Base-by-base conservation (phyloP, 2,329 filamentous ascomycete species). In the Talaromyces funiculosus region DNA sequence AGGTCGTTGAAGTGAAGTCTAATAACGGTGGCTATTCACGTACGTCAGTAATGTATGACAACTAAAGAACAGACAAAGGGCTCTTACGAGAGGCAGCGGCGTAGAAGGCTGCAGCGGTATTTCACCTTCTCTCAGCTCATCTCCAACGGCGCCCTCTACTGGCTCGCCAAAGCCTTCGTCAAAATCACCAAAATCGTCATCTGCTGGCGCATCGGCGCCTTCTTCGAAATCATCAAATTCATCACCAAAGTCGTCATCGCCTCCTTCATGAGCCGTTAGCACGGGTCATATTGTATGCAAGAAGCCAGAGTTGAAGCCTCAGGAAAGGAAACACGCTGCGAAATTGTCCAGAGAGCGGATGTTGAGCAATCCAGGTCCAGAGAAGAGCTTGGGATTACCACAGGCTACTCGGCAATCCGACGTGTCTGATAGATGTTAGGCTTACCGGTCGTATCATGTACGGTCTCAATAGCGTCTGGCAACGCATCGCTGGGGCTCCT, bases 111-210 rank as follows among this genome's bases (percentile, higher is more conserved):
- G 68, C 53, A 67, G 26, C 29, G 37, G 29, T 29, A 43, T 22
- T 37, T 58, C 26, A 29, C 10, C 35, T 18, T 54, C 49, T 29
- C 22, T 26, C 14, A 29, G 14, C 10, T 38, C 29, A 38, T 53
- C 51, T 35, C 18, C 71, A 64, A 63, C 64, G 61, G 68, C 63
- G 51, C 71, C 70, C 57, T 67, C 65, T 60, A 61, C 67, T 42
- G 74, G 75, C 61, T 76, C 75, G 70, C 90, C 83, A 70, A 90
- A 90, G 38, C 81, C 86, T 64, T 81, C 77, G 70, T 86, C 86
- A 75, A 90, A 90, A 68, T 90, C 87, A 64, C 82, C 82, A 73
- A 85, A 84, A 68, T 83, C 81, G 67, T 81, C 80, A 66, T 80
- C 79, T 60, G 74, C 56, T 38, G 42, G 78, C 62, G 76, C 78